Conservation (phyloP, 2,329 filamentous ascomycete genomes). For the Penicillium crustosum region DNA sequence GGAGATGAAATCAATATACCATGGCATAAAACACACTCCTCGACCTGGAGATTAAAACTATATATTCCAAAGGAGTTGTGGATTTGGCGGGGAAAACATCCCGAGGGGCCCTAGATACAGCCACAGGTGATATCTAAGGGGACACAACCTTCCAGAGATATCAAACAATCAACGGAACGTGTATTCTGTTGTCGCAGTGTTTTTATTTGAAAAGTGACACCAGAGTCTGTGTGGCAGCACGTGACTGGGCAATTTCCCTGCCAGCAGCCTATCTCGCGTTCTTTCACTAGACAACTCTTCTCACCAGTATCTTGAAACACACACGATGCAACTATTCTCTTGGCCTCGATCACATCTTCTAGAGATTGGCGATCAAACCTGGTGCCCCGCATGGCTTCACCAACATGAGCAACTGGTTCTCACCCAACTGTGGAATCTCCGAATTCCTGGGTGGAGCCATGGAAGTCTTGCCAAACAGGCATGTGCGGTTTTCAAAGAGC, state of each 20-base stretch:
- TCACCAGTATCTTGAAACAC: neutral
- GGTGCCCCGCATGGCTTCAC: conserved; percentile 65
- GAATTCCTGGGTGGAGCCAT: conserved; percentile 16
- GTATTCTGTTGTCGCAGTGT: neutral
- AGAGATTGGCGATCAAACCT: conserved; percentile 67
- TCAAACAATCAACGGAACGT: neutral
- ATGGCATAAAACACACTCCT: neutral
- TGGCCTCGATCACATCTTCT: conserved; percentile 54
- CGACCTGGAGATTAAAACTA: neutral
- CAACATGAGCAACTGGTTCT: conserved; percentile 43
- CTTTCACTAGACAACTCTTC: neutral
- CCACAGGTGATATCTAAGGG: neutral
- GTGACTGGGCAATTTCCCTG: neutral
- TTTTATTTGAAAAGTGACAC: neutral
- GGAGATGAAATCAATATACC: too few species aligned
- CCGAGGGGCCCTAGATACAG: too few species aligned
- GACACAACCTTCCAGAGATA: neutral
- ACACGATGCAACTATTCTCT: neutral
- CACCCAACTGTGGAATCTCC: conserved; percentile 26
- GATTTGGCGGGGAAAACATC: neutral
- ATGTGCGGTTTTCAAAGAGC: conserved; percentile 15
- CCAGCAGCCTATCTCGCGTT: neutral
- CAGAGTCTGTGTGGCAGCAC: neutral
- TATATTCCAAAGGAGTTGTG: neutral
- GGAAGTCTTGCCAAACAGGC: conserved; percentile 15